Percentiles rank a stretch among this genome's conserved stretches.
Evolutionary conservation across 2,329 filamentous ascomycete genomes (phyloP).

Genomic region (Diplodia intermedia): DNA sequence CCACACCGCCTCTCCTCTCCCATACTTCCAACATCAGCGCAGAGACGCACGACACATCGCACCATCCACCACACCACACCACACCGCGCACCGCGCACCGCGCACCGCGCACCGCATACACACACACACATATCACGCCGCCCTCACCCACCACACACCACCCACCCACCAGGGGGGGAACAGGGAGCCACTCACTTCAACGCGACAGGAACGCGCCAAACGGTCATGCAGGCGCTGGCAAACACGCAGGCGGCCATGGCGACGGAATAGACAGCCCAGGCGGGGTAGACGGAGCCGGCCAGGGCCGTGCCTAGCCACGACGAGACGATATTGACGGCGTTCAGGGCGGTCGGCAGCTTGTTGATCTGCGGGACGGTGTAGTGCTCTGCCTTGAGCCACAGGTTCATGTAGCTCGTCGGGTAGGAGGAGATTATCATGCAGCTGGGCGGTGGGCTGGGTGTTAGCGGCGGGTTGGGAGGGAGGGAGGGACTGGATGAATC

Average conservation of each 20-base stretch:
- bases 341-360: constrained; percentile 57
- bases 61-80: no score
- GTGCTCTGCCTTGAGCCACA: constrained; percentile 59
- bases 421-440: constrained; percentile 49
- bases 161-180: neutral
- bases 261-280: constrained; percentile 57
- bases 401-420: constrained; percentile 58
- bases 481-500: neutral
- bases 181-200: constrained; percentile 49
- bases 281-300: constrained; percentile 57
- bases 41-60: neutral
- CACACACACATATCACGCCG: neutral
- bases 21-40: neutral
- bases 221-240: constrained; percentile 55
- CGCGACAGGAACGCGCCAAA: constrained; percentile 59
- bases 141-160: neutral
- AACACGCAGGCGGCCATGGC: constrained; percentile 52
- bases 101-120: no score
- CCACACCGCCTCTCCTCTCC: neutral
- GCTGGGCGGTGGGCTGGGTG: constrained; percentile 36
- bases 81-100: no score
- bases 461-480: neutral
- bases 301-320: constrained; percentile 60
- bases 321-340: constrained; percentile 57
- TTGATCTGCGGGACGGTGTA: constrained; percentile 60